Base-by-base conservation (phyloP, 345 rosid species). In the Gossypium herbaceum region DNA sequence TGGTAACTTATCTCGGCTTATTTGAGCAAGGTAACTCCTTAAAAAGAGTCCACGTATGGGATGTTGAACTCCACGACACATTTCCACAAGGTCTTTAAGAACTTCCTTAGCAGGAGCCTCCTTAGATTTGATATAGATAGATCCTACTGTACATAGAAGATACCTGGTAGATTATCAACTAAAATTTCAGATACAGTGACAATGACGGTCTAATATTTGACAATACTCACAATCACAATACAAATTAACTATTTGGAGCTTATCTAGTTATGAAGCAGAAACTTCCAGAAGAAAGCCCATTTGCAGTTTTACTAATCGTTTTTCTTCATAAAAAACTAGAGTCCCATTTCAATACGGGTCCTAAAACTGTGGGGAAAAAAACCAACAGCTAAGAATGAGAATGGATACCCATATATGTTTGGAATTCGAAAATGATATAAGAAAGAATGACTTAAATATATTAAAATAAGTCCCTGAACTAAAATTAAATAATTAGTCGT, bases 51-150 rank as follows among this genome's bases (percentile, higher is more conserved):
- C 97, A 47, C 97, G 94, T 13, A 92, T 81, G 4, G 98, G 98
- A 86, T 94, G 88, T 70, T 94, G 98, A 85, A 94, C 87, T 47
- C 89, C 94, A 25, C 92, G 96, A 76, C 98, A 92, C 97, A 94
- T 94, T 75, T 94, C 98, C 43, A 90, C 94, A 52, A 94, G 94
- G 82, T 92, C 97, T 73, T 89, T 90, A 24, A 94, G 94, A 61
- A 94, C 82, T 81, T 94, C 96, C 81, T 88, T 92, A 1, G 94
- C 84, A 47, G 92, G 94, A 78, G 89, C 94, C 76, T 94, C 94
- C 84, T 90, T 89, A 72, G 93, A 92, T 83, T 90, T 90, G 76
- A 94, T 92, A 59, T 88, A 94, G 62, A 92, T 92, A 73, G 97
- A 90, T 70, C 98, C 98, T 68, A 90, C 96, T 2, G 98, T 94